Percentiles rank a stretch among this genome's conserved stretches.
These are phyloP conservation scores for Ceratobasidium papillatum DNA, from an alignment of 1,284 basidiomycete genomes.

Conservation along the genomic window DNA sequence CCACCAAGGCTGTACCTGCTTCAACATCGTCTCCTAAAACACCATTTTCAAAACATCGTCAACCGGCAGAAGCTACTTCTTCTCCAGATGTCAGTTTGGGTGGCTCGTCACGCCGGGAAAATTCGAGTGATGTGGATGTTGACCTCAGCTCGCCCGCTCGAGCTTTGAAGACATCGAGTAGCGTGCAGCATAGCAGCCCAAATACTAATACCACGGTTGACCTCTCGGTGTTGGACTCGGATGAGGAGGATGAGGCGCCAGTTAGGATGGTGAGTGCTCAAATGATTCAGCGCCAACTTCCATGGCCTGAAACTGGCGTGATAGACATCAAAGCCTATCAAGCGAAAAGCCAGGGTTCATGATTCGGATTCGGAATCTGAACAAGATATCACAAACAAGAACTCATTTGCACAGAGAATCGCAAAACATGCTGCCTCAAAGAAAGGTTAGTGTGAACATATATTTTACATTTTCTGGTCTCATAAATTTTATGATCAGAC, in stretches of 20 bases:
- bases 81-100: constrained; percentile 14
- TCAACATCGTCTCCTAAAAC: constrained; percentile 7
- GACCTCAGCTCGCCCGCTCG: constrained; percentile 26
- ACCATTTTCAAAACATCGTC: constrained; percentile 26
- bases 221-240: constrained; percentile 21
- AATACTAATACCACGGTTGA: constrained; percentile 30
- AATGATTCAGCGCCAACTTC: not conserved
- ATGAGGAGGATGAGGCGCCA: constrained; percentile 30
- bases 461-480: not conserved
- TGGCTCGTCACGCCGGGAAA: constrained; percentile 22
- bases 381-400: constrained; percentile 5
- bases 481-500: not conserved
- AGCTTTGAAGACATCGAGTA: constrained; percentile 18
- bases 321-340: constrained; percentile 15
- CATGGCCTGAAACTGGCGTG: not conserved
- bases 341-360: constrained; percentile 33
- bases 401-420: constrained; percentile 32
- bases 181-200: constrained; percentile 27
- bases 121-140: constrained; percentile 29
- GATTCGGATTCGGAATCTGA: constrained; percentile 35
- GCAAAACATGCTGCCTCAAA: constrained; percentile 36
- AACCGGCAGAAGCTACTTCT: constrained; percentile 5
- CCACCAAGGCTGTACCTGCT: constrained; percentile 2
- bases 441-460: constrained; percentile 2
- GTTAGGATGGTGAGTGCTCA: constrained; percentile 27